Evolutionary conservation across 805 yeast genomes (phyloP).

Genomic region (Candida stauntonica): DNA sequence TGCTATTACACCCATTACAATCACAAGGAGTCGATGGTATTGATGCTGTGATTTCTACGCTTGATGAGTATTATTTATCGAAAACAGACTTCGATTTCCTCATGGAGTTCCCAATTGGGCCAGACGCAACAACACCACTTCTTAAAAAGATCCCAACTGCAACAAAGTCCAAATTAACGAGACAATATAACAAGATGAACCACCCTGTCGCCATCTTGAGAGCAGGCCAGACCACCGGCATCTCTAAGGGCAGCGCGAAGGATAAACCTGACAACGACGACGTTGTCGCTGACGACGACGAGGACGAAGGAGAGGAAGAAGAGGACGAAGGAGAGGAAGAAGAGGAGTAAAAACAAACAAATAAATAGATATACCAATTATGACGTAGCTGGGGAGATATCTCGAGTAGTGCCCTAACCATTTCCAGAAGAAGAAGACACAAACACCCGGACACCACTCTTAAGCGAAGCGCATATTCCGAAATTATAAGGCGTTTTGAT

Average conservation of each 20-base stretch:
- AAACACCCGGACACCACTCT: too few species aligned
- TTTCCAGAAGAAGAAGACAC: too few species aligned
- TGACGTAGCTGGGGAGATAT: neutral
- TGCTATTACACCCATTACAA: slow-evolving; percentile 55
- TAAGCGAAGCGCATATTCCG: too few species aligned
- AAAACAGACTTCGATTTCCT: slow-evolving; percentile 90
- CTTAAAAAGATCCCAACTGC: slow-evolving; percentile 67
- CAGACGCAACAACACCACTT: slow-evolving; percentile 38
- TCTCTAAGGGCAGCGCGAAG: slow-evolving; percentile 7
- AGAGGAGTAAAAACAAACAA: neutral
- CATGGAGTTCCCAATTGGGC: slow-evolving; percentile 80
- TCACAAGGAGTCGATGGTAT: slow-evolving; percentile 60
- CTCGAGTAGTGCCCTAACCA: too few species aligned
- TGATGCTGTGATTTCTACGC: slow-evolving; percentile 53
- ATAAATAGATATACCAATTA: too few species aligned
- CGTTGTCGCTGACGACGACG: slow-evolving; percentile 26
- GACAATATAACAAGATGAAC: slow-evolving; percentile 65
- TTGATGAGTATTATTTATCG: slow-evolving; percentile 85
- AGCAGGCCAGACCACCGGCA: slow-evolving; percentile 10
- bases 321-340: slow-evolving; percentile 8
- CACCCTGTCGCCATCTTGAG: slow-evolving; percentile 65
- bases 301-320: slow-evolving; percentile 7
- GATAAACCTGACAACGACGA: slow-evolving; percentile 11
- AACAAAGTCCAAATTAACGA: slow-evolving; percentile 82
- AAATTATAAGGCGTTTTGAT: too few species aligned